Percentiles rank a stretch among this genome's conserved stretches.
Conservation (phyloP, 148 eudicot genomes). For the Nyssa sinensis region DNA sequence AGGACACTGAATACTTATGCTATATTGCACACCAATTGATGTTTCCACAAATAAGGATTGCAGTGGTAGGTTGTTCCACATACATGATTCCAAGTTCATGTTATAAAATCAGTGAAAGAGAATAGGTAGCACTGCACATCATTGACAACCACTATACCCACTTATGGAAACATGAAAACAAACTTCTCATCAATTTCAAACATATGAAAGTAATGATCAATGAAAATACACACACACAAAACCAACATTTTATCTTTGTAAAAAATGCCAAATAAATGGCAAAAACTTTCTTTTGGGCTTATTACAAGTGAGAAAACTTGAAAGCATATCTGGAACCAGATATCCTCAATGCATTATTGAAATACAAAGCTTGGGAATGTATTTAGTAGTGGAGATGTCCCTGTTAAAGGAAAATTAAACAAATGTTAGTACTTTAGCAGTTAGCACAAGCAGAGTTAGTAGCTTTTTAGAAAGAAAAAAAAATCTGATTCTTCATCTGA, state of each 20-base stretch:
- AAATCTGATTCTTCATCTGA: too few relatives aligned
- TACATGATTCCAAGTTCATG: neutral
- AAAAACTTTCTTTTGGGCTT: neutral
- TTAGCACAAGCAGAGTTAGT: neutral
- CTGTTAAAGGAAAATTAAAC: slow-evolving; percentile 31
- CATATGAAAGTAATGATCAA: neutral
- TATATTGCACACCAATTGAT: neutral
- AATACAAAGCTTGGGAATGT: slow-evolving; percentile 96
- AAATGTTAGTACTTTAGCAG: slow-evolving; percentile 1
- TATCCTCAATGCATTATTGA: slow-evolving; percentile 75
- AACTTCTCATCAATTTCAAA: too few relatives aligned
- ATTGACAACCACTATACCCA: neutral
- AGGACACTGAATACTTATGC: too few relatives aligned
- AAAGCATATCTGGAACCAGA: slow-evolving; percentile 32
- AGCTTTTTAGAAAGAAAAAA: too few relatives aligned
- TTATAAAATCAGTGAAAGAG: neutral
- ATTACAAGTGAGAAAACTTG: too few relatives aligned
- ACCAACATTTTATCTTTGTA: slow-evolving; percentile 1
- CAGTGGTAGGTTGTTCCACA: neutral
- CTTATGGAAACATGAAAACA: neutral
- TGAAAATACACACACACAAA: neutral
- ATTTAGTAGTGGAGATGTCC: slow-evolving; percentile 87
- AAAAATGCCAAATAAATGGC: slow-evolving; percentile 5
- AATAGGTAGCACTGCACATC: too few relatives aligned
- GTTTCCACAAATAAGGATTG: neutral